Conservation (phyloP, 2,329 filamentous ascomycete species). For the Fusarium papillatum region DNA sequence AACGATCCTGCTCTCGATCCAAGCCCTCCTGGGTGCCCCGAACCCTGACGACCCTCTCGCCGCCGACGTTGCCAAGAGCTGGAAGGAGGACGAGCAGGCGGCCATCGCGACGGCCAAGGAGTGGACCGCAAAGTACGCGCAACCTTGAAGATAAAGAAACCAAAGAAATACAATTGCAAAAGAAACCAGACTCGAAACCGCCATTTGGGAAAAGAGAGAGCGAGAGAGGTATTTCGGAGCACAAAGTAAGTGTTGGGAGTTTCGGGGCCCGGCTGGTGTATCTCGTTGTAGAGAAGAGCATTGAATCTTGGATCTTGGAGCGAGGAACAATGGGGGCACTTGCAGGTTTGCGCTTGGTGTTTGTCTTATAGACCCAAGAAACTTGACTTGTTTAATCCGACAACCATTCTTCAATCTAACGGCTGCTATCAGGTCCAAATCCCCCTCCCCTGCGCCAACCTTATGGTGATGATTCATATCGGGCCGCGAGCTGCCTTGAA, state of each 20-base stretch:
- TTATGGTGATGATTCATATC: neutral
- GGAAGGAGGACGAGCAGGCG: slow-evolving; percentile 95
- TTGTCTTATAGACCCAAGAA: slow-evolving; percentile 31
- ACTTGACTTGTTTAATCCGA: slow-evolving; percentile 21
- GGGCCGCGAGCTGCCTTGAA: neutral
- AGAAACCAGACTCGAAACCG: slow-evolving; percentile 24
- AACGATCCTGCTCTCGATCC: slow-evolving; percentile 98
- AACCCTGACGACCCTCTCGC: slow-evolving; percentile 99
- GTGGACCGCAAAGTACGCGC: slow-evolving; percentile 90
- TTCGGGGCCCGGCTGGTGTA: slow-evolving; percentile 29
- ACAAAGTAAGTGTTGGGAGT: slow-evolving; percentile 36
- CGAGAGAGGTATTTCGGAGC: slow-evolving; percentile 7
- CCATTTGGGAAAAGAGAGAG: neutral
- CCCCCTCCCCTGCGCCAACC: neutral
- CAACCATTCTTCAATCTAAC: slow-evolving; percentile 1
- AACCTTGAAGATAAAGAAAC: slow-evolving; percentile 52
- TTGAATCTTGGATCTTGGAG: slow-evolving; percentile 21
- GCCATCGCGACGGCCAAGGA: slow-evolving; percentile 93
- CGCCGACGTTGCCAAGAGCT: slow-evolving; percentile 96
- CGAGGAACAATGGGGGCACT: slow-evolving; percentile 29
- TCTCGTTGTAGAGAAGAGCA: slow-evolving; percentile 28
- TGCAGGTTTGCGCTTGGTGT: slow-evolving; percentile 30
- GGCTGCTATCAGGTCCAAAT: neutral
- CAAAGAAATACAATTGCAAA: slow-evolving; percentile 17
- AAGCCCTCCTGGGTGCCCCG: slow-evolving; percentile 93